These are phyloP conservation scores for Pichia sp. DNA, from an alignment of 1,139 yeast species.

Conservation along the genomic window DNA sequence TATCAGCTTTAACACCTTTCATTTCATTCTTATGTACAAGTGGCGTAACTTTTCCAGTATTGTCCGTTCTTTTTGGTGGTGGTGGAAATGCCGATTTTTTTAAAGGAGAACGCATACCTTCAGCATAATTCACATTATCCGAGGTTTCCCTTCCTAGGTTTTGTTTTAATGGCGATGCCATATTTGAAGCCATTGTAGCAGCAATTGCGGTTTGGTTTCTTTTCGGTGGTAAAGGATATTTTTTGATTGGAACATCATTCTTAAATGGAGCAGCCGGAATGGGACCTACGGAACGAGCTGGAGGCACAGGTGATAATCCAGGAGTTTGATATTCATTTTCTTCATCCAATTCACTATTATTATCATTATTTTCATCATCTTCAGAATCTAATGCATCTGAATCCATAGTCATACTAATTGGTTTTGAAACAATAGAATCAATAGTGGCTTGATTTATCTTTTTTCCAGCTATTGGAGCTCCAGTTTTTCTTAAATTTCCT, in stretches of 20 bases:
- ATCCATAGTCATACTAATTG: constrained; percentile 8
- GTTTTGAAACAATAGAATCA: constrained; percentile 7
- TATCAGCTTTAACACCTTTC: neutral
- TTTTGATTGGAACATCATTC: neutral
- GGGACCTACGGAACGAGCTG: neutral
- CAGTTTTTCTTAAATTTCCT: constrained; percentile 7
- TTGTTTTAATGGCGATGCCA: constrained; percentile 2
- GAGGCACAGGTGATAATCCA: neutral
- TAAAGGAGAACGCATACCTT: constrained; percentile 15
- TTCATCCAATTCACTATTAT: neutral
- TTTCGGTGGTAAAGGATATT: constrained; percentile 8
- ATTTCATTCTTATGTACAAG: no score
- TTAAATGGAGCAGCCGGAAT: constrained; percentile 6
- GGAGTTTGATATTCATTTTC: neutral
- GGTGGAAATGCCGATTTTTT: constrained; percentile 6
- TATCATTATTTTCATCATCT: constrained; percentile 2
- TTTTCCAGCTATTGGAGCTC: neutral
- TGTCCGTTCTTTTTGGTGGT: constrained; percentile 7
- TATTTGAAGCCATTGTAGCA: neutral
- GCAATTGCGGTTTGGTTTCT: constrained; percentile 5
- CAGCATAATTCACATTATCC: constrained; percentile 9
- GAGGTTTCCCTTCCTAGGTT: neutral
- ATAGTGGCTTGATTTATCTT: neutral
- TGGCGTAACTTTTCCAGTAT: neutral
- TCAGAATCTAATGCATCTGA: constrained; percentile 1